These are phyloP conservation scores for Cichorium intybus DNA, from an alignment of 140 eudicot species.

Conservation along the genomic window DNA sequence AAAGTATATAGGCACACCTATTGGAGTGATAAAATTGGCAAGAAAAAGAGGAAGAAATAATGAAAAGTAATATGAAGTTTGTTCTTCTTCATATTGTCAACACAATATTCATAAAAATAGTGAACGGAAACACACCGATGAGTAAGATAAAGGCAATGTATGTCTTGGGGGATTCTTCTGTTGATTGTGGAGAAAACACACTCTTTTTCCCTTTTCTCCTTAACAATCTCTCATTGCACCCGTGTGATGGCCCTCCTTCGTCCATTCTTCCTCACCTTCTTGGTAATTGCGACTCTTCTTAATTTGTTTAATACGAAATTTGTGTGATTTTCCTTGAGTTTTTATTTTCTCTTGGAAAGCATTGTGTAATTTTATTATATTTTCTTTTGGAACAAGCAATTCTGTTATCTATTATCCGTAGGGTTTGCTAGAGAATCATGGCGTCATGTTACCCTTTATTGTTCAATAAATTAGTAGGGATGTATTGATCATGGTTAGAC, in stretches of 20 bases:
- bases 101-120: slow-evolving; percentile 14
- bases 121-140: slow-evolving; percentile 14
- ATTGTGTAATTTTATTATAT: neutral
- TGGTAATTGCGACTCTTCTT: slow-evolving; percentile 30
- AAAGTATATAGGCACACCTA: slow-evolving; percentile 2
- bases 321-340: no score
- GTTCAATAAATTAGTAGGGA: no score
- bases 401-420: no score
- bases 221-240: slow-evolving; percentile 45
- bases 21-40: neutral
- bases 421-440: no score
- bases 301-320: neutral
- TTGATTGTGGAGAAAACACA: slow-evolving; percentile 73
- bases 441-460: no score
- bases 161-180: slow-evolving; percentile 64
- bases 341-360: no score
- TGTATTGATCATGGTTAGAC: no score
- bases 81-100: slow-evolving; percentile 20
- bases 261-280: slow-evolving; percentile 62
- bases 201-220: slow-evolving; percentile 46
- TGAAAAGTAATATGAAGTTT: slow-evolving; percentile 11
- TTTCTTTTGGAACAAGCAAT: neutral
- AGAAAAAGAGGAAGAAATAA: neutral
- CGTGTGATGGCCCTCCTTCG: slow-evolving; percentile 60
- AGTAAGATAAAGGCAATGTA: slow-evolving; percentile 41